Conservation (phyloP, 2,329 filamentous ascomycete genomes). For the Dryadomyces quercus-mongolicae region DNA sequence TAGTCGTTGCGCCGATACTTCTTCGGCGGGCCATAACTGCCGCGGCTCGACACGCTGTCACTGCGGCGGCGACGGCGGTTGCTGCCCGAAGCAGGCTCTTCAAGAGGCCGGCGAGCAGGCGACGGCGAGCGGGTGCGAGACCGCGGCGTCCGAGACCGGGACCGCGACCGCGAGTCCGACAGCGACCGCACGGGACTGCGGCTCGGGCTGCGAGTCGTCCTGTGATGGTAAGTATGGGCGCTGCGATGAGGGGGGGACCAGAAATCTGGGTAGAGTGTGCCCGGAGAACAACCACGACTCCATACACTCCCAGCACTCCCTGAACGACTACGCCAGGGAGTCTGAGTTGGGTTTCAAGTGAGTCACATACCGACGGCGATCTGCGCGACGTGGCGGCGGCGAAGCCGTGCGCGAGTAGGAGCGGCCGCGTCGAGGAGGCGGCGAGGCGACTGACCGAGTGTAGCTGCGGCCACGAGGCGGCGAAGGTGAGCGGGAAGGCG, state of each 20-base stretch:
- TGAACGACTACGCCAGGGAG: no score
- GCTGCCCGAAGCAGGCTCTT: no score
- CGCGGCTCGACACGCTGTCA: slow-evolving; percentile 10
- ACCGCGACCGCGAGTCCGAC: neutral
- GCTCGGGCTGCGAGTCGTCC: slow-evolving; percentile 4
- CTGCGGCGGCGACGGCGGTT: slow-evolving; percentile 11
- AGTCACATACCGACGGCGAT: no score
- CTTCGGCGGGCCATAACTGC: slow-evolving; percentile 13
- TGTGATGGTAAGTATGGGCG: neutral
- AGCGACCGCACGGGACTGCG: neutral
- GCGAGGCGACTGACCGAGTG: neutral
- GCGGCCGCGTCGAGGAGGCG: no score
- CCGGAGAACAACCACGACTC: no score
- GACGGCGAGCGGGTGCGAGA: neutral
- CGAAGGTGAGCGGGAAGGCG: neutral
- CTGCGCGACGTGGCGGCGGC: no score
- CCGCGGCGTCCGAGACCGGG: neutral
- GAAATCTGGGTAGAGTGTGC: no score
- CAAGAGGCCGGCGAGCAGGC: neutral
- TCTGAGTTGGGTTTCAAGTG: no score
- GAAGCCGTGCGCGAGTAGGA: neutral
- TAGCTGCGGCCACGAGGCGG: neutral
- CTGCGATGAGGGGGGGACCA: no score
- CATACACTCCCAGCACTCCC: no score
- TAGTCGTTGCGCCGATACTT: slow-evolving; percentile 10